Base-by-base conservation (phyloP, 345 rosid genomes). In the Xanthoceras sorbifolium region DNA sequence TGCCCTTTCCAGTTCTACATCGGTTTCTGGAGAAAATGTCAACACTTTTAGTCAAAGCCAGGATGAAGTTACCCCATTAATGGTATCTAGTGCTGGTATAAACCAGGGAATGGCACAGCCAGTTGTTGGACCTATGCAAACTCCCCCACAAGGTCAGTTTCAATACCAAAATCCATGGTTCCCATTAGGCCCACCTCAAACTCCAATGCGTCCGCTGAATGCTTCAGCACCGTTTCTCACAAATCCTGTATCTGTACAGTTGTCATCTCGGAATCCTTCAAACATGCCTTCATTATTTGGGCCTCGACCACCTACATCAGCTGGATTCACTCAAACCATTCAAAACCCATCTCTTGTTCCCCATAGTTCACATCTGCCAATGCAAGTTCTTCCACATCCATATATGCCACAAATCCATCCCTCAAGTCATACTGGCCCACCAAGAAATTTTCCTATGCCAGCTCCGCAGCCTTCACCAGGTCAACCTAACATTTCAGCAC, bases 91-190 rank as follows among this genome's bases (percentile, higher is more conserved):
- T 72, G 64, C 66, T 67, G 70, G 50, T 38, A 72, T 79, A 67
- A 82, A 80, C 63, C 86, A 72, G 48, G 86, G 74, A 82, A 77
- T 77, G 10, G 79, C 68, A 48, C 88, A 83, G 12, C 77, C 72
- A 15, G 69, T 67, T 26, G 73, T 64, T 60, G 86, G 83, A 50
- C 29, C 82, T 69, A 57, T 78, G 32, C 87, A 76, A 82, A 73
- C 86, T 82, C 80, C 89, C 63, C 79, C 71, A 20, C 87, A 85
- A 60, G 84, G 79, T 69, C 95, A 88, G 76, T 72, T 87, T 79
- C 97, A 84, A 67, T 84, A 78, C 50, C 87, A 83, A 52, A 83
- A 82, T 66, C 84, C 86, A 40, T 82, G 89, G 85, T 77, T 86
- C 61, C 78, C 82, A 9, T 63, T 78, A 54, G 76, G 77, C 77